phyloP scores from a whole-genome alignment of 371 early-diverging fungal genomes.

The Mortierella sp. region DNA sequence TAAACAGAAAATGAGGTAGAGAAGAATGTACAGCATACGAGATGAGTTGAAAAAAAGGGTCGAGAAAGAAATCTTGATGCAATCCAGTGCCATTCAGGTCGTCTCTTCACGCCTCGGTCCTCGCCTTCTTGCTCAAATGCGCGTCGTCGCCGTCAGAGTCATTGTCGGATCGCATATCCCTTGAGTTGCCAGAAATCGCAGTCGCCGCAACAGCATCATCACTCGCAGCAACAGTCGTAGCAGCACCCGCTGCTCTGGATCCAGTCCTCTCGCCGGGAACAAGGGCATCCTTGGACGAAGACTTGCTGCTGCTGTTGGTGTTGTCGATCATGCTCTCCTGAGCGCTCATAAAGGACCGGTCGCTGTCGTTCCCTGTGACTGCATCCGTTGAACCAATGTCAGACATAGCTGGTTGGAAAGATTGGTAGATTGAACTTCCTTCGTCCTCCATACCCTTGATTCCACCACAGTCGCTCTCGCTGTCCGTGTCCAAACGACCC shows the following conservation, averaged over 20 bases:
- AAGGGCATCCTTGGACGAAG: neutral
- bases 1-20: neutral
- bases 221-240: neutral
- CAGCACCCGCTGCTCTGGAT: conserved; percentile 10
- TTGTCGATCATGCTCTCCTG: conserved; percentile 35
- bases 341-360: conserved; percentile 51
- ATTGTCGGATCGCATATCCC: conserved; percentile 8
- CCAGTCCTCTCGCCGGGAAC: conserved; percentile 2
- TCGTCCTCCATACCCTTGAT: conserved; percentile 6
- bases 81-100: conserved; percentile 1
- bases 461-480: conserved; percentile 13
- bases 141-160: conserved; percentile 29
- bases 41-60: neutral
- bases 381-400: conserved; percentile 15
- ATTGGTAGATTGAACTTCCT: conserved; percentile 14
- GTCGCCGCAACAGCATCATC: conserved; percentile 15
- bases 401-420: conserved; percentile 6
- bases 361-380: conserved; percentile 40
- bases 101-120: conserved; percentile 8
- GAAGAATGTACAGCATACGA: neutral
- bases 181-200: conserved; percentile 2
- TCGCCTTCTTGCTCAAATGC: conserved; percentile 26
- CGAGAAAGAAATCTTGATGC: neutral
- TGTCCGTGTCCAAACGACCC: conserved; percentile 47
- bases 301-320: neutral